A percentile compares a stretch with the other conserved stretches of the same genome.
phyloP scores from a whole-genome alignment of 257 asterid genomes.

The Gentiana macrophylla region DNA sequence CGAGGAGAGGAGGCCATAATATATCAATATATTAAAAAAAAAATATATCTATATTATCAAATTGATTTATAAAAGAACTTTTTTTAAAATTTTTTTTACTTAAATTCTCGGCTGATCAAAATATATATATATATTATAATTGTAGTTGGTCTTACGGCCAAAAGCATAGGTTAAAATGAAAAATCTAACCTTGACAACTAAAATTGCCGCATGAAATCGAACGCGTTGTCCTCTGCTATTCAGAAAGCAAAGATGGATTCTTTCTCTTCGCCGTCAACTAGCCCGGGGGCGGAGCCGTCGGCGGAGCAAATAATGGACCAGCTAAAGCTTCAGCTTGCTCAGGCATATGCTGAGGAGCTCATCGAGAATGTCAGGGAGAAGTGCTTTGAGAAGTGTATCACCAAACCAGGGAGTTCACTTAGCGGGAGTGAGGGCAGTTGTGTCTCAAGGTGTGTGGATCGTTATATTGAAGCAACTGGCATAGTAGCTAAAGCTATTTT shows the following conservation, averaged over 20 bases:
- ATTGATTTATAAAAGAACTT: too few species aligned
- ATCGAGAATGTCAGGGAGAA: conserved; percentile 85
- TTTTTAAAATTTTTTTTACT: too few species aligned
- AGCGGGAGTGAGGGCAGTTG: conserved; percentile 85
- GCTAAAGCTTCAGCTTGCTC: conserved; percentile 63
- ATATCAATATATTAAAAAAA: too few species aligned
- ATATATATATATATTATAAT: too few species aligned
- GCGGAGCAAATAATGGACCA: conserved; percentile 57
- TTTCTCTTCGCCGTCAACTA: conserved; percentile 53
- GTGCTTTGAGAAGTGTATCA: conserved; percentile 86
- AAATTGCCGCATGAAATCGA: neutral
- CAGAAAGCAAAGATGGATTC: conserved; percentile 42
- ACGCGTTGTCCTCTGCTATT: conserved; percentile 5
- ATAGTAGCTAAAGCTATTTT: conserved; percentile 62
- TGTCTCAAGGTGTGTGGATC: conserved; percentile 83
- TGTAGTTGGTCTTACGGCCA: too few species aligned
- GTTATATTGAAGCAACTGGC: conserved; percentile 85
- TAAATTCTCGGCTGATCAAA: too few species aligned
- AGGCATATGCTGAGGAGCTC: conserved; percentile 83
- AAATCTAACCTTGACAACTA: too few species aligned
- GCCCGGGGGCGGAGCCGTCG: conserved; percentile 37
- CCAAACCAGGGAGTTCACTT: conserved; percentile 81
- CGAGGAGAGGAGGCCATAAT: too few species aligned
- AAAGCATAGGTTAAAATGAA: too few species aligned
- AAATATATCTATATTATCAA: too few species aligned